A percentile compares a stretch with the other conserved stretches of the same genome.
phyloP scores from a whole-genome alignment of 2,329 filamentous ascomycete species.

The Penicillium sp. region DNA sequence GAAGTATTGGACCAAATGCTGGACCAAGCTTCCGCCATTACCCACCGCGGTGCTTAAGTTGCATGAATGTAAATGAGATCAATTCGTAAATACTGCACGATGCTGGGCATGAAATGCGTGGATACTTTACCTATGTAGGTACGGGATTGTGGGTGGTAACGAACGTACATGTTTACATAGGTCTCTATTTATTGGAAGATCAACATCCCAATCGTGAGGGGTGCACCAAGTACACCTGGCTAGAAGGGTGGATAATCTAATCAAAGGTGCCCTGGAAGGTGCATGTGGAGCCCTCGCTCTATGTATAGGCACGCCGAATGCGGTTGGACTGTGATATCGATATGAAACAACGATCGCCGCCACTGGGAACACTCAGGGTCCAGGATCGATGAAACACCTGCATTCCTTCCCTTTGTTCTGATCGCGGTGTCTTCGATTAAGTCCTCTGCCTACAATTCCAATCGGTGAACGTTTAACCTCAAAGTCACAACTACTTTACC shows the following conservation, averaged over 20 bases:
- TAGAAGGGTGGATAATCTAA: background rate
- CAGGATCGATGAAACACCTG: slow-evolving; percentile 2
- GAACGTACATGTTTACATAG: no score
- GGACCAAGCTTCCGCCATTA: background rate
- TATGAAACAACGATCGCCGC: slow-evolving; percentile 21
- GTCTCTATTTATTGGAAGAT: no score
- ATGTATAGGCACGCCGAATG: slow-evolving; percentile 16
- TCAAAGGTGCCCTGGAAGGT: slow-evolving; percentile 4
- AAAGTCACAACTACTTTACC: background rate
- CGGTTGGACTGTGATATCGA: slow-evolving; percentile 13
- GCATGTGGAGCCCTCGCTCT: slow-evolving; percentile 4
- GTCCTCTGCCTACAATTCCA: background rate
- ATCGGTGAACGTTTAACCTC: background rate
- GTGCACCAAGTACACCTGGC: no score
- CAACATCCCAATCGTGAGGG: no score
- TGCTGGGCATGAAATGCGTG: background rate
- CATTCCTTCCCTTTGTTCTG: background rate
- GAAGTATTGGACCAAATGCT: background rate
- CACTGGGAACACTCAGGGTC: slow-evolving; percentile 8
- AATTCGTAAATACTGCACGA: background rate
- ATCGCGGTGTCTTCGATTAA: background rate
- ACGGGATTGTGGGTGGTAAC: no score
- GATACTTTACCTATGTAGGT: background rate
- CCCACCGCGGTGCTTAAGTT: background rate
- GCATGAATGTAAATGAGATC: background rate